These are phyloP conservation scores for Carpinus fangiana DNA, from an alignment of 306 rosid species.

Conservation along the genomic window DNA sequence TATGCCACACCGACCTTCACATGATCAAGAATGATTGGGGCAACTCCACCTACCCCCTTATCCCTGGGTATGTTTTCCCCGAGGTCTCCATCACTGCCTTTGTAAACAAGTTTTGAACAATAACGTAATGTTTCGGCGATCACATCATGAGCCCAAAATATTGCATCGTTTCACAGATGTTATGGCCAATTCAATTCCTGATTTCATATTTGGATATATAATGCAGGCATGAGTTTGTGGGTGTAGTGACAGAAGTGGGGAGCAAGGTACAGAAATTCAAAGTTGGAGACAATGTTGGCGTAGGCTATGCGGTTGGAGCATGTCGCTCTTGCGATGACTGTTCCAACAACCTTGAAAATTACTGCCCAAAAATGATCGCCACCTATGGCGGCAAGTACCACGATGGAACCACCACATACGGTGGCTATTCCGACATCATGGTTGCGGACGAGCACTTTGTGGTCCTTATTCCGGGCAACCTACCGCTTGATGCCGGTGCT, in stretches of 20 bases:
- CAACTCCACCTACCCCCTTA: constrained; percentile 33
- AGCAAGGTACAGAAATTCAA: constrained; percentile 29
- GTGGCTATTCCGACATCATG: constrained; percentile 41
- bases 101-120: too few species aligned
- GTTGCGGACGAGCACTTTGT: constrained; percentile 38
- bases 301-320: constrained; percentile 25
- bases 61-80: constrained; percentile 43
- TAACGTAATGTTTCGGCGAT: too few species aligned
- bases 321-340: constrained; percentile 29
- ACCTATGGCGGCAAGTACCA: constrained; percentile 18
- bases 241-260: constrained; percentile 37
- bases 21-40: constrained; percentile 54
- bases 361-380: constrained; percentile 11
- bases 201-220: too few species aligned
- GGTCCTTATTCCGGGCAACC: constrained; percentile 25
- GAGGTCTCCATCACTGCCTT: too few species aligned
- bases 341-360: constrained; percentile 18
- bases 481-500: constrained; percentile 41
- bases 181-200: too few species aligned
- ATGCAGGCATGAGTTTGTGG: constrained; percentile 37
- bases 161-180: too few species aligned
- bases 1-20: constrained; percentile 59
- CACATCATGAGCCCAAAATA: too few species aligned
- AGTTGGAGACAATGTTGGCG: constrained; percentile 37
- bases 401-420: constrained; percentile 30